phyloP scores from a whole-genome alignment of 2,329 filamentous ascomycete species.

The Botrytis deweyae region DNA sequence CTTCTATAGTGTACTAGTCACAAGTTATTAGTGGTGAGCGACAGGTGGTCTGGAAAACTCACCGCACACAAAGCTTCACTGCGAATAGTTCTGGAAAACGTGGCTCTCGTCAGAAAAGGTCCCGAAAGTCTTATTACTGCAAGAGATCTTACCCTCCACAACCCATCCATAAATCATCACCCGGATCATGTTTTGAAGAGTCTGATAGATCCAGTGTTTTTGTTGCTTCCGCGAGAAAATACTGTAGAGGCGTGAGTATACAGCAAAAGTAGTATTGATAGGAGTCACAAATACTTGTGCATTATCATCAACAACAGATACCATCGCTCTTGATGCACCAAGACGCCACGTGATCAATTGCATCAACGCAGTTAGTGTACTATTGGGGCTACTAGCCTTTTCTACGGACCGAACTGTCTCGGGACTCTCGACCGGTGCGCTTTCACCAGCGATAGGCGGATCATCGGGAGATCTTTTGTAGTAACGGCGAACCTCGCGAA shows the following conservation, averaged over 20 bases:
- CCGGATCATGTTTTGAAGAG: constrained; percentile 21
- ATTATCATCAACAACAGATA: constrained; percentile 45
- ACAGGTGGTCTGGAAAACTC: background rate
- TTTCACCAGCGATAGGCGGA: constrained; percentile 1
- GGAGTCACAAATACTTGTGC: constrained; percentile 22
- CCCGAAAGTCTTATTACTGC: background rate
- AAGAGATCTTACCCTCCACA: constrained; percentile 21
- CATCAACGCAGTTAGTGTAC: constrained; percentile 44
- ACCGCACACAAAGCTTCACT: constrained; percentile 24
- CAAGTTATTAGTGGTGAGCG: background rate
- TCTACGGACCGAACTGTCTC: constrained; percentile 6
- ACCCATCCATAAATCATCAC: constrained; percentile 23
- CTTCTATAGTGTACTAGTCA: constrained; percentile 24
- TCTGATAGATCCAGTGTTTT: constrained; percentile 40
- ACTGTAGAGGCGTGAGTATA: constrained; percentile 38
- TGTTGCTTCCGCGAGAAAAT: constrained; percentile 50
- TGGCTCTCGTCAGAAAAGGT: background rate
- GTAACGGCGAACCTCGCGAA: constrained; percentile 20
- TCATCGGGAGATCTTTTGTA: constrained; percentile 18
- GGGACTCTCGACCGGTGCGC: background rate
- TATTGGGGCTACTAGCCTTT: constrained; percentile 38
- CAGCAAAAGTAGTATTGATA: background rate
- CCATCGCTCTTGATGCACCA: constrained; percentile 45
- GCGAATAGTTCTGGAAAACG: constrained; percentile 16
- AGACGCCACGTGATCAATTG: constrained; percentile 50